Base-by-base conservation (phyloP, 345 rosid genomes). In the Noccaea bulbosa region DNA sequence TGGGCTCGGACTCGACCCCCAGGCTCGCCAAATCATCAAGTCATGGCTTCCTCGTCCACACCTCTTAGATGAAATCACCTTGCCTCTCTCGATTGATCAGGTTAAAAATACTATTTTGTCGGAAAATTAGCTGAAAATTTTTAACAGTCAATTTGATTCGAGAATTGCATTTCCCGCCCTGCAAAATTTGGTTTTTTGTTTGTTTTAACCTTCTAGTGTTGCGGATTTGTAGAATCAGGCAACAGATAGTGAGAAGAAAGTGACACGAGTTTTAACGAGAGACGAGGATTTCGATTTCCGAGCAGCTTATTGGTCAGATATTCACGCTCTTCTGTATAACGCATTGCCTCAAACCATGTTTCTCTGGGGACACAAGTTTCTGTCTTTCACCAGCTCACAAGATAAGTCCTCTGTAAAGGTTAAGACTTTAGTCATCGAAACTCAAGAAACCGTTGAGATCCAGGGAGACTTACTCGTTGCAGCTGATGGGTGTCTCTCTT, bases 241-340 rank as follows among this genome's bases (percentile, higher is more conserved):
- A 16, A 80, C 83, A 3, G 90, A 83, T 44, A 59, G 79, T 52
- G 83, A 66, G 22, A 74, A 67, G 48, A 82, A 81, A 62, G 73
- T 37, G 45, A 74, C 65, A 5, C 49, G 78, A 66, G 45, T 77
- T 35, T 48, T 88, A 49, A 76, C 91, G 7, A 86, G 90, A 80
- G 93, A 90, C 43, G 91, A 90, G 74, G 65, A 56, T 51, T 90
- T 82, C 77, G 74, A 84, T 72, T 92, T 88, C 56, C 77, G 88
- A 81, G 91, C 97, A 45, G 90, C 88, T 7, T 85, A 88, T 80
- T 90, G 97, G 97, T 70, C 87, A 46, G 89, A 88, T 73, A 86
- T 92, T 27, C 97, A 88, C 60, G 30, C 68, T 74, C 85, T 90
- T 66, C 64, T 92, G 2, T 72, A 62, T 64, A 62, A 69, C 24